These are phyloP conservation scores for Exserohilum turcica DNA, from an alignment of 2,329 filamentous ascomycete species.

Conservation along the genomic window DNA sequence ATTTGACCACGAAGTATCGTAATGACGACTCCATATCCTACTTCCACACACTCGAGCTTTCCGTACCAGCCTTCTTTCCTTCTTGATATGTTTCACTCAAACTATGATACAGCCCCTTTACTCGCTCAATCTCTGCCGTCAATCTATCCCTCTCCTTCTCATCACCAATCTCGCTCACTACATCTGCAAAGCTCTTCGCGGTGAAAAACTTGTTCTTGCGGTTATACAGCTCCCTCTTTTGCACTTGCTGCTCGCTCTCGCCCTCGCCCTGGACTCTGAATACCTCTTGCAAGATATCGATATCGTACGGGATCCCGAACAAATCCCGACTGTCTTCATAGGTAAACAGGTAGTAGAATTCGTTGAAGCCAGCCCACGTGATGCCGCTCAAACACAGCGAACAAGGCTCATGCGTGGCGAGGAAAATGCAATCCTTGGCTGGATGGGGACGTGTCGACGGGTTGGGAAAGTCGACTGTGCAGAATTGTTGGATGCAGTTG, in stretches of 20 bases:
- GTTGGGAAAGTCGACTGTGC: slow-evolving; percentile 42
- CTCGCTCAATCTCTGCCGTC: slow-evolving; percentile 52
- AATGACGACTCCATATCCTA: not conserved
- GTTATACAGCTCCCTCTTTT: slow-evolving; percentile 57
- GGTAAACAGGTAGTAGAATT: slow-evolving; percentile 64
- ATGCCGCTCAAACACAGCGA: slow-evolving; percentile 64
- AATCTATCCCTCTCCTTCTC: slow-evolving; percentile 7
- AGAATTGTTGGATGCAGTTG: slow-evolving; percentile 65
- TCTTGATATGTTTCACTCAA: slow-evolving; percentile 25
- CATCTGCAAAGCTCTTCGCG: slow-evolving; percentile 20
- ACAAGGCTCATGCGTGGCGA: slow-evolving; percentile 65
- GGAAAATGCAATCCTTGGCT: slow-evolving; percentile 60
- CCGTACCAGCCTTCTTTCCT: slow-evolving; percentile 16
- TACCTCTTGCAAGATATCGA: slow-evolving; percentile 62
- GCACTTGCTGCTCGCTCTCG: slow-evolving; percentile 37
- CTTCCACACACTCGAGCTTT: slow-evolving; percentile 27
- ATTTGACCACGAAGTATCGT: too few species aligned
- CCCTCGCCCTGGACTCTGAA: slow-evolving; percentile 55
- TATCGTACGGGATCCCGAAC: slow-evolving; percentile 63
- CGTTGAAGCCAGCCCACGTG: slow-evolving; percentile 62
- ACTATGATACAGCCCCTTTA: slow-evolving; percentile 51
- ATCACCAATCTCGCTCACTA: slow-evolving; percentile 26
- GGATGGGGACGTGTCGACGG: slow-evolving; percentile 48
- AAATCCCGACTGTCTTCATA: slow-evolving; percentile 64
- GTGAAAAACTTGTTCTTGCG: slow-evolving; percentile 62